Evolutionary conservation across 2,329 filamentous ascomycete genomes (phyloP).

Genomic region (Diaporthe sp.): DNA sequence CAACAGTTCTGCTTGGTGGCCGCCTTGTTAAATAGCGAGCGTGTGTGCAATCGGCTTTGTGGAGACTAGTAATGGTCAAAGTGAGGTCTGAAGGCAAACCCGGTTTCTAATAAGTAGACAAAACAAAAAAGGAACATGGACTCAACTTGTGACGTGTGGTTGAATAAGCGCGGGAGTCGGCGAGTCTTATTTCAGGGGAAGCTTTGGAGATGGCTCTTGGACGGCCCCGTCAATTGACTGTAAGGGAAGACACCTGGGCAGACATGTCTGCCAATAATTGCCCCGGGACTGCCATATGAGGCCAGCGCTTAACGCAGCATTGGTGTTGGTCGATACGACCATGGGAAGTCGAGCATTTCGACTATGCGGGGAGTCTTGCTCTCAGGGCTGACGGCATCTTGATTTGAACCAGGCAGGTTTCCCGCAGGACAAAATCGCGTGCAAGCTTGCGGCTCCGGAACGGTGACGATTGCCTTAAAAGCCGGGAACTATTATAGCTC

Average conservation of each 20-base stretch:
- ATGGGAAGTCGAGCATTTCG: background rate
- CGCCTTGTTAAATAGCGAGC: background rate
- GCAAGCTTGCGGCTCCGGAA: conserved; percentile 2
- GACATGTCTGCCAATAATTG: background rate
- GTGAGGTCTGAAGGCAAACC: background rate
- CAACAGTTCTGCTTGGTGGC: background rate
- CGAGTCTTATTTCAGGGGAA: background rate
- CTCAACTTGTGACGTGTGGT: background rate
- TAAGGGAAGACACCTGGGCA: too few relatives aligned
- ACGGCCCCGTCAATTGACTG: background rate
- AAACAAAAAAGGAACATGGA: too few relatives aligned
- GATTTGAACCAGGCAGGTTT: conserved; percentile 8
- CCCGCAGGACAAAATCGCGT: background rate
- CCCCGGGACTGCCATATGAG: background rate
- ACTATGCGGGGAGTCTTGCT: background rate
- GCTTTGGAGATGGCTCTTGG: background rate
- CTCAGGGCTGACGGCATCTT: background rate
- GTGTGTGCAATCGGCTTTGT: background rate
- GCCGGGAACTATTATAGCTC: conserved; percentile 26
- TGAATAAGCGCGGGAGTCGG: background rate
- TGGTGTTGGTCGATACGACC: background rate
- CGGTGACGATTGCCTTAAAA: conserved; percentile 21
- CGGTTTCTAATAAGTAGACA: background rate
- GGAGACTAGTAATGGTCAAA: background rate
- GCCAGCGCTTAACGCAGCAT: background rate